Conservation (phyloP, 106 monocot species). For the Dendrobium chrysotoxum region DNA sequence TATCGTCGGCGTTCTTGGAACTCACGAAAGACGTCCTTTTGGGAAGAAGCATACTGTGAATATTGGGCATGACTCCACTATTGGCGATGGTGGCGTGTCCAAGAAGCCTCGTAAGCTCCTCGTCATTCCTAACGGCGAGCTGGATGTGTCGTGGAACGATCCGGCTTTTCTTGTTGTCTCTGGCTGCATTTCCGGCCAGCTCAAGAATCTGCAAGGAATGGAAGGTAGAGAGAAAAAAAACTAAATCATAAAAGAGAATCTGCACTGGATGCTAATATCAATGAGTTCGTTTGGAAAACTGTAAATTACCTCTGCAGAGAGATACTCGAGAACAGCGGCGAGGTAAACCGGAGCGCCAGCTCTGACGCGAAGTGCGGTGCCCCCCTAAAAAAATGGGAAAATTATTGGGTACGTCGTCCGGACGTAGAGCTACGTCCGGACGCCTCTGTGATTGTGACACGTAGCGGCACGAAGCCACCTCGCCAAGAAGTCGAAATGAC, state of each 20-base stretch:
- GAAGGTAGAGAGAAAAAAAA: no score
- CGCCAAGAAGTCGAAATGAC: no score
- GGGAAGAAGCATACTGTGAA: slow-evolving; percentile 42
- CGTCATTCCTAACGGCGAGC: slow-evolving; percentile 1
- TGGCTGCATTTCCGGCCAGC: slow-evolving; percentile 63
- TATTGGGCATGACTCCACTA: slow-evolving; percentile 62
- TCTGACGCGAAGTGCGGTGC: slow-evolving; percentile 35
- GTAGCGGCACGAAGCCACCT: no score
- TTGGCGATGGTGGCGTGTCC: background rate
- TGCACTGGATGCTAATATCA: background rate
- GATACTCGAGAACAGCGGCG: slow-evolving; percentile 49
- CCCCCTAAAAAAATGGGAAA: no score
- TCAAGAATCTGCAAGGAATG: slow-evolving; percentile 32
- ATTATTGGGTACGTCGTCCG: no score
- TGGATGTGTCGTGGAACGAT: slow-evolving; percentile 57
- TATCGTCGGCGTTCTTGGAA: no score
- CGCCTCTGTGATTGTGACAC: no score
- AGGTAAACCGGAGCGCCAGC: slow-evolving; percentile 48
- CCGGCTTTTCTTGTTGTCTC: slow-evolving; percentile 79
- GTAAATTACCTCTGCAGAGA: slow-evolving; percentile 36
- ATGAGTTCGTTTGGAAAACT: background rate
- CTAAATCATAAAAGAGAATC: no score
- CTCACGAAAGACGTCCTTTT: no score
- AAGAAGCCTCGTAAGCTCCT: background rate
- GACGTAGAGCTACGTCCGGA: no score